These are phyloP conservation scores for Rosa hybrid DNA, from an alignment of 331 rosid species.

Conservation along the genomic window DNA sequence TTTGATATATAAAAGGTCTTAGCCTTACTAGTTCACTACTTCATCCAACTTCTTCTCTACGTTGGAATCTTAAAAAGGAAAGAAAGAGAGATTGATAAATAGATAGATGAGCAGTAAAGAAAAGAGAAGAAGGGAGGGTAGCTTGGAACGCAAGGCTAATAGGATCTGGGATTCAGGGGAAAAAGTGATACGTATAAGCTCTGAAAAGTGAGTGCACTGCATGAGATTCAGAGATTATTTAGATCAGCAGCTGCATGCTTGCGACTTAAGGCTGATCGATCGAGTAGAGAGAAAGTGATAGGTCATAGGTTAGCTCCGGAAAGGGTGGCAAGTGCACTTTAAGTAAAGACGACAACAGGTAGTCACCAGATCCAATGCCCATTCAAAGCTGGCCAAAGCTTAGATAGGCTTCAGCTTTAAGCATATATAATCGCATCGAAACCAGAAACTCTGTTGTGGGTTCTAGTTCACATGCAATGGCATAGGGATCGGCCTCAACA, in stretches of 20 bases:
- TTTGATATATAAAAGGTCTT: neutral
- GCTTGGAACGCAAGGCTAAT: conserved; percentile 48
- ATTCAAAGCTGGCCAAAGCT: conserved; percentile 21
- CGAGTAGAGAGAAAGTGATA: conserved; percentile 4
- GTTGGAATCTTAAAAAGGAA: conserved; percentile 36
- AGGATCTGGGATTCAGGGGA: neutral
- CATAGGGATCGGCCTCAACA: conserved; percentile 33
- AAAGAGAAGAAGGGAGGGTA: neutral
- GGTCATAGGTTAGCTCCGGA: neutral
- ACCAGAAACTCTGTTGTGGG: conserved; percentile 12
- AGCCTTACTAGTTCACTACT: neutral
- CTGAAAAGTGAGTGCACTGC: conserved; percentile 15
- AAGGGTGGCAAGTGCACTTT: conserved; percentile 44
- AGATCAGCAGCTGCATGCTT: conserved; percentile 24
- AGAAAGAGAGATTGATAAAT: neutral
- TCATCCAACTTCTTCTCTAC: conserved; percentile 30
- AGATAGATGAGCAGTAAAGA: neutral
- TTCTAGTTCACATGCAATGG: conserved; percentile 22
- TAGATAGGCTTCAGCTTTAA: conserved; percentile 26
- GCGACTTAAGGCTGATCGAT: conserved; percentile 30
- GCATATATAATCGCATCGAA: conserved; percentile 6
- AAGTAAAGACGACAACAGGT: conserved; percentile 43
- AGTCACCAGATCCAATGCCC: conserved; percentile 52
- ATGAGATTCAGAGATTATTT: conserved; percentile 8
- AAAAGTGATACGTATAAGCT: conserved; percentile 6